Conservation (phyloP, 345 rosid species). For the Eucalyptus marginata region DNA sequence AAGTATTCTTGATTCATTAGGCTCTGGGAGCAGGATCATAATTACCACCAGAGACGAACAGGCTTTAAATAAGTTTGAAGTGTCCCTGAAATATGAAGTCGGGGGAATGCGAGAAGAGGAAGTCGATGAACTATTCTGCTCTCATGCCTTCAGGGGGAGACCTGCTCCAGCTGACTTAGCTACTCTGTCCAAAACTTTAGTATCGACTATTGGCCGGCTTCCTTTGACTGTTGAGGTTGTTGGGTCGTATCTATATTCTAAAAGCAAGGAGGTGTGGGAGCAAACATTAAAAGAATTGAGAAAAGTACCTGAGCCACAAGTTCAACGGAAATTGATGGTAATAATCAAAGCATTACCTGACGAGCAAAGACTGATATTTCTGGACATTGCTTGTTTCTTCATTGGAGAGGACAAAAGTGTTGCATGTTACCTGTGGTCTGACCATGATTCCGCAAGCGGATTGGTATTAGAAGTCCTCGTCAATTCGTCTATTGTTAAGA, state of each 20-base stretch:
- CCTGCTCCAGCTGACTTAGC: background rate
- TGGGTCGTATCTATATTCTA: background rate
- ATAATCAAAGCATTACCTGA: background rate
- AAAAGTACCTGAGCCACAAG: background rate
- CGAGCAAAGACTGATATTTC: background rate
- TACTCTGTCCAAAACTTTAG: background rate
- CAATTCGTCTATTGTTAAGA: background rate
- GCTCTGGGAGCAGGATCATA: background rate
- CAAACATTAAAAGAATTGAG: background rate
- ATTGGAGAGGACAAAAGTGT: background rate
- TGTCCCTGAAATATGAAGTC: background rate
- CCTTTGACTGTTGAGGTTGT: background rate
- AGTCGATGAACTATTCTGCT: background rate
- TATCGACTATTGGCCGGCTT: background rate
- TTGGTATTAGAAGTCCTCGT: background rate
- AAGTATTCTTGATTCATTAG: background rate
- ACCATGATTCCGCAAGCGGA: background rate
- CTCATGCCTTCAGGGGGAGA: background rate
- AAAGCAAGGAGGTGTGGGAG: background rate
- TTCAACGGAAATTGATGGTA: background rate
- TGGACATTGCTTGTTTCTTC: background rate
- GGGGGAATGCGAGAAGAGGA: background rate
- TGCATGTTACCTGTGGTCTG: background rate
- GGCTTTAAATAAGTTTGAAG: background rate
- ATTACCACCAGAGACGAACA: background rate